phyloP scores from a whole-genome alignment of 768 basidiomycete species.

The Chalciporus chontae region DNA sequence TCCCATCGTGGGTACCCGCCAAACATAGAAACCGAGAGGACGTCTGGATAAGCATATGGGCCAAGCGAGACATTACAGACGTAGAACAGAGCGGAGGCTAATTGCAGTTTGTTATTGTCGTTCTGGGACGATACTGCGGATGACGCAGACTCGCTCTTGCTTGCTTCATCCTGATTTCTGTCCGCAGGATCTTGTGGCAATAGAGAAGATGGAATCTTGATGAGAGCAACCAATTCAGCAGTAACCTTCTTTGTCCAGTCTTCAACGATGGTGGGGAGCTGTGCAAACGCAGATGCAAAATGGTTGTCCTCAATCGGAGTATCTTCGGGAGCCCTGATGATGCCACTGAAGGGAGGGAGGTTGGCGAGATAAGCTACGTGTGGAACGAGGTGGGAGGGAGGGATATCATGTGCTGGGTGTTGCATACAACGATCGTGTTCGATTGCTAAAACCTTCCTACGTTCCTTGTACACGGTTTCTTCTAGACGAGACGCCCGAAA shows the following conservation, averaged over 20 bases:
- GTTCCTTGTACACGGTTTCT: not conserved
- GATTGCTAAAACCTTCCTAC: constrained; percentile 2
- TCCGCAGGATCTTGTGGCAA: no score
- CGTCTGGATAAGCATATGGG: not conserved
- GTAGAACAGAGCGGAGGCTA: not conserved
- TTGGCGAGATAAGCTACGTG: constrained; percentile 12
- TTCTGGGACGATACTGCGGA: not conserved
- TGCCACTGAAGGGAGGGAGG: constrained; percentile 10
- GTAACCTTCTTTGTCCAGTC: constrained; percentile 9
- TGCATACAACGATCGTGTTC: constrained; percentile 13
- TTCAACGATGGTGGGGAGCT: constrained; percentile 6
- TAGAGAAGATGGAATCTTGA: constrained; percentile 9
- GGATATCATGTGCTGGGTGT: constrained; percentile 1
- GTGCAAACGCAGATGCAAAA: constrained; percentile 12
- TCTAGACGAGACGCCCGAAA: constrained; percentile 8
- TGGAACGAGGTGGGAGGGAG: constrained; percentile 9
- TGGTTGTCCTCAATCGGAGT: not conserved
- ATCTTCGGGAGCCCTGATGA: constrained; percentile 5
- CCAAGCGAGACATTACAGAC: no score
- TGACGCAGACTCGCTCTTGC: no score
- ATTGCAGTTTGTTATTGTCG: not conserved
- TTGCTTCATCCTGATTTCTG: no score
- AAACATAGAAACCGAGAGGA: not conserved
- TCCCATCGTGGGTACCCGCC: no score
- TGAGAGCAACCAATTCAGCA: constrained; percentile 5